Conservation (phyloP, 169 alveolate genomes). For the Amoebophrya sp. region DNA sequence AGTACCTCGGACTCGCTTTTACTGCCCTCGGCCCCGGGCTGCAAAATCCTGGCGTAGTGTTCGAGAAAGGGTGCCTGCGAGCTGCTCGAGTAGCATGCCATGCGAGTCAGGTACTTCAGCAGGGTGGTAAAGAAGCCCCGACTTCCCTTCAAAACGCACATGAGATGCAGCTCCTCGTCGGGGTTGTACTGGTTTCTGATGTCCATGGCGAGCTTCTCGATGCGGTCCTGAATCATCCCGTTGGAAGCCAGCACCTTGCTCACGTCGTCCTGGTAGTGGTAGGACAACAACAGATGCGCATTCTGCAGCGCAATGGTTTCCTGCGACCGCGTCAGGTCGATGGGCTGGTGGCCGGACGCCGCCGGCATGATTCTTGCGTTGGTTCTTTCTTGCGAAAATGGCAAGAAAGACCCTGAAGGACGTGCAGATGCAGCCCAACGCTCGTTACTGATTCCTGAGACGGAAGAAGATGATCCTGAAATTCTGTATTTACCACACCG, state of each 20-base stretch:
- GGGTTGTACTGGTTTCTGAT: slow-evolving; percentile 45
- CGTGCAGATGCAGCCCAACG: too few species aligned
- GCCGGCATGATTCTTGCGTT: too few species aligned
- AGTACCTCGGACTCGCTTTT: too few species aligned
- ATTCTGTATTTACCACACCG: too few species aligned
- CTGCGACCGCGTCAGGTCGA: too few species aligned
- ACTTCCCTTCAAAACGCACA: slow-evolving; percentile 61
- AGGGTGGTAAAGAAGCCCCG: slow-evolving; percentile 58
- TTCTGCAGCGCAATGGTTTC: too few species aligned
- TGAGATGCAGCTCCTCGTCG: slow-evolving; percentile 54
- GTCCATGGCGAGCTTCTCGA: slow-evolving; percentile 57
- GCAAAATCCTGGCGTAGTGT: slow-evolving; percentile 57
- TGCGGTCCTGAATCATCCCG: slow-evolving; percentile 52
- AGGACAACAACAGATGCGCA: slow-evolving; percentile 36
- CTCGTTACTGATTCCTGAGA: too few species aligned
- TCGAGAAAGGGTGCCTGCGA: slow-evolving; percentile 51
- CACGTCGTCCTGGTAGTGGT: slow-evolving; percentile 45
- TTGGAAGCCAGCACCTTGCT: slow-evolving; percentile 45
- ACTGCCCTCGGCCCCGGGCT: too few species aligned
- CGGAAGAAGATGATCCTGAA: too few species aligned
- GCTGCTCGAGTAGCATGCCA: slow-evolving; percentile 44
- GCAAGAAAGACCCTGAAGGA: too few species aligned
- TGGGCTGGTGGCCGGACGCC: too few species aligned
- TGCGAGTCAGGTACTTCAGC: slow-evolving; percentile 50
- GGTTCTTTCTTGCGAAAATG: too few species aligned